Base-by-base conservation (phyloP, 2,329 filamentous ascomycete genomes). In the Penicillium brasilianum region DNA sequence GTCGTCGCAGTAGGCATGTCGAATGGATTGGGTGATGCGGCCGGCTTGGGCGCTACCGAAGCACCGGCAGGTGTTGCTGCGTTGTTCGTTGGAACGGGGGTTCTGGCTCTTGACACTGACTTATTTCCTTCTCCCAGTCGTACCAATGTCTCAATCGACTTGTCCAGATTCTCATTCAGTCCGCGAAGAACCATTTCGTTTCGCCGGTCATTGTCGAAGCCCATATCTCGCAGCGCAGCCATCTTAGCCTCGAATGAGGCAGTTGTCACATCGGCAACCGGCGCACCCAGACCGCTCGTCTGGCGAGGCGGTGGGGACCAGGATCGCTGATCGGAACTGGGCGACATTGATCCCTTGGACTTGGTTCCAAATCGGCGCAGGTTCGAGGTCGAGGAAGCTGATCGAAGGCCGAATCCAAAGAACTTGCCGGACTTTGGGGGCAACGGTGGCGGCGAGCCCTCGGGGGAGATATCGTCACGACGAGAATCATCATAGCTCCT, bases 181-280 rank as follows among this genome's bases (percentile, higher is more conserved):
- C 90, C 90, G 73, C 93, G 93, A 18, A 99, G 80, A 28, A 97
- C 88, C 55, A 90, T 87, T 4, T 87, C 83, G 72, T 97, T 98
- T 61, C 90, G 87, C 69, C 90, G 91, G 44, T 90, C 88, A 73
- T 99, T 93, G 4, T 81, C 82, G 71, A 99, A 99, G 0, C 95
- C 95, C 93, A 98, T 96, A 59, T 97, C 93, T 58, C 88, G 86
- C 59, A 99, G 80, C 55, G 87, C 88, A 3, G 83, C 82, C 74
- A 98, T 78, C 75, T 98, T 98, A 53, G 85, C 83, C 46, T 96
- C 92, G 57, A 88, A 84, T 68, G 69, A 81, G 62, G 57, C 64
- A 16, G 67, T 77, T 69, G 60, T 72, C 41, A 76, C 80, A 61
- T 81, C 80, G 30, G 74, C 85, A 28, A 95, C 81, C 50, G 86